Evolutionary conservation across 2,329 filamentous ascomycete genomes (phyloP), one percentile per base, ranked within the genome.

Genomic region (Endothia cerciana): DNA sequence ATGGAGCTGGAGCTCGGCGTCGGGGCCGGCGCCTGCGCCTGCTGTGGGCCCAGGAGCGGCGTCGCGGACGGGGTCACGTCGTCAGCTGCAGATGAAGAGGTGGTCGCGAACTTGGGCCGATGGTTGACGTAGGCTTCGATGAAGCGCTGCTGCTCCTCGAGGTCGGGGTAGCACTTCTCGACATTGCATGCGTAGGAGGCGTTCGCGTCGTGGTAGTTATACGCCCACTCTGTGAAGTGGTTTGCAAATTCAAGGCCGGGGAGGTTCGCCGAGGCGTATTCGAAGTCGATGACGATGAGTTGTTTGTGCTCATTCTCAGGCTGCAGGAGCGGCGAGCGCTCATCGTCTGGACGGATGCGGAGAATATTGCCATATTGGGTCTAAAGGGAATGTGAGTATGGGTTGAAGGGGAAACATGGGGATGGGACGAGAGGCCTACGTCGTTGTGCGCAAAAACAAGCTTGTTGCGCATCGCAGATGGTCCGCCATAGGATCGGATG

Each of bases 321-420:
- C 60, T 95, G 87, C 13, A 97, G 84, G 8, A 98, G 85, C 0
- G 94, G 95, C 0, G 94, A 97, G 72, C 93, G 90, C 70, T 92
- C 86, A 76, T 88, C 84, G 64, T 88, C 84, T 2, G 86, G 86
- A 2, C 82, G 81, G 60, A 89, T 77, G 45, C 94, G 92, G 60
- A 99, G 87, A 69, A 99, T 95, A 75, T 99, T 99, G 70, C 95
- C 95, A 74, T 99, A 98, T 88, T 99, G 95, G 4, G 95, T 97
- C 93, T 97, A 68, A 13, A 11, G 51, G 28, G 30, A 70, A 67
- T 49, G 49, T 56, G 61, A 40, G 38, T 40, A 40, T 38, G 57
- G 3, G 19, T 13, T 17, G 7, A 25, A 25, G 15, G 22, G 17
- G 3, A 19, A 30, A 19, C 17, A 25, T 8, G 19, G 33, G 33